A percentile compares a stretch with the other conserved stretches of the same genome.
These are phyloP conservation scores for Vitis hybrid DNA, from an alignment of 177 flowering plant species.

Conservation along the genomic window DNA sequence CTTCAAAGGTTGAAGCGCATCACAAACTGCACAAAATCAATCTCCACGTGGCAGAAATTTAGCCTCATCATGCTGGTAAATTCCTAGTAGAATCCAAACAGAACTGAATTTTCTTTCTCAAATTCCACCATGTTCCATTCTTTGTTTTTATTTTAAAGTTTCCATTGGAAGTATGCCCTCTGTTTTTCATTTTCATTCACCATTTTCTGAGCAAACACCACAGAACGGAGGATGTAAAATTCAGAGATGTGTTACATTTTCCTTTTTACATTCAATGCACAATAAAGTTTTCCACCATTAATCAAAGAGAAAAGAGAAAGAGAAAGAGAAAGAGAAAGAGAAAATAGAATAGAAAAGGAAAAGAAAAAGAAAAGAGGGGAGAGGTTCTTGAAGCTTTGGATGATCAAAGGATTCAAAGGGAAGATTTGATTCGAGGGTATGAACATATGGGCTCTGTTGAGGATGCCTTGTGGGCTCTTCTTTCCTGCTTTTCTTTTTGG, in stretches of 20 bases:
- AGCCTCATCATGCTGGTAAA: constrained; percentile 4
- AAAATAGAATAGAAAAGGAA: not conserved
- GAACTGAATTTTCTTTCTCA: constrained; percentile 6
- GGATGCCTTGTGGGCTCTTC: not conserved
- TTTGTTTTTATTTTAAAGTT: not conserved
- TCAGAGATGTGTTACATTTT: too few species aligned
- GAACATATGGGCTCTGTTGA: not conserved
- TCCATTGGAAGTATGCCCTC: too few species aligned
- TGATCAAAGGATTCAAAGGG: constrained; percentile 4
- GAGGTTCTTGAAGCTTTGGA: not conserved
- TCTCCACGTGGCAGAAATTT: constrained; percentile 10
- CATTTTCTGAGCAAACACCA: too few species aligned
- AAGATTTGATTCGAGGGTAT: not conserved
- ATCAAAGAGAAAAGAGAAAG: not conserved
- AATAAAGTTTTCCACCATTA: too few species aligned
- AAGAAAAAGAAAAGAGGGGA: constrained; percentile 1
- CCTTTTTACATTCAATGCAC: too few species aligned
- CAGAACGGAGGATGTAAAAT: too few species aligned
- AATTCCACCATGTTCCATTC: not conserved
- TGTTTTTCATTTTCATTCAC: too few species aligned
- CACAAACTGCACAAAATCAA: not conserved
- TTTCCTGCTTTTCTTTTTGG: constrained; percentile 17
- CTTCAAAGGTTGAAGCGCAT: constrained; percentile 4
- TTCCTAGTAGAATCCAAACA: not conserved
- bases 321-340: not conserved